Conservation (phyloP, 306 rosid genomes). For the Prosopis cineraria region DNA sequence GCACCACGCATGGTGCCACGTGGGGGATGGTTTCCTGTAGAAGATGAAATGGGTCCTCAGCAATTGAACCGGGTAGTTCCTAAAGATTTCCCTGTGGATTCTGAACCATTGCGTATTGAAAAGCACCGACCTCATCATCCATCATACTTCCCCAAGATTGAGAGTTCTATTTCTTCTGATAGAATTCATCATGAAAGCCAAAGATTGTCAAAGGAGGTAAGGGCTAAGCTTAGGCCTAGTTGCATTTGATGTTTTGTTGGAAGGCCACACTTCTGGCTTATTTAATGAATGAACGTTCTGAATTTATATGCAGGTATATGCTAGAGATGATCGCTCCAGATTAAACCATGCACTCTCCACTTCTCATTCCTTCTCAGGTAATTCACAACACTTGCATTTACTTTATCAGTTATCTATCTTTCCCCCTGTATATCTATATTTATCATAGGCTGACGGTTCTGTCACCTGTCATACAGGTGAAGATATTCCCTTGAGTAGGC, state of each 20-base stretch:
- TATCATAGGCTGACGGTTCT: slow-evolving; percentile 16
- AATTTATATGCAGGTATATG: slow-evolving; percentile 67
- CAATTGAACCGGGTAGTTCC: slow-evolving; percentile 55
- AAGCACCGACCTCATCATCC: slow-evolving; percentile 75
- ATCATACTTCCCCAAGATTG: slow-evolving; percentile 74
- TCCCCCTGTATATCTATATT: background rate
- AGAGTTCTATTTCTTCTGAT: slow-evolving; percentile 67
- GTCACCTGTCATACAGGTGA: slow-evolving; percentile 61
- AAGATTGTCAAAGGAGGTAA: slow-evolving; percentile 63
- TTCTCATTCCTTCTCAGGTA: slow-evolving; percentile 76
- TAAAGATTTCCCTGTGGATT: slow-evolving; percentile 75
- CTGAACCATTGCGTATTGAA: slow-evolving; percentile 70
- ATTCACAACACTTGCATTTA: slow-evolving; percentile 37
- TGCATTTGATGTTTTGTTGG: slow-evolving; percentile 29
- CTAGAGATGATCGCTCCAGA: slow-evolving; percentile 86
- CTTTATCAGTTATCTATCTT: slow-evolving; percentile 22
- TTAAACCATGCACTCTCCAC: slow-evolving; percentile 57
- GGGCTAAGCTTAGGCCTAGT: background rate
- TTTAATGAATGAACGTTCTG: slow-evolving; percentile 16
- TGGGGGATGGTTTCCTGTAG: slow-evolving; percentile 81
- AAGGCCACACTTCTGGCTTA: slow-evolving; percentile 25
- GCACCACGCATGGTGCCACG: slow-evolving; percentile 61
- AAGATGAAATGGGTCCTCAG: slow-evolving; percentile 90
- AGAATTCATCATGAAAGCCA: slow-evolving; percentile 74
- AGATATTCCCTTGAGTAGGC: slow-evolving; percentile 63